Percentiles rank a stretch among this genome's conserved stretches.
These are phyloP conservation scores for Pichia deserticola DNA, from an alignment of 805 yeast genomes.

Conservation along the genomic window DNA sequence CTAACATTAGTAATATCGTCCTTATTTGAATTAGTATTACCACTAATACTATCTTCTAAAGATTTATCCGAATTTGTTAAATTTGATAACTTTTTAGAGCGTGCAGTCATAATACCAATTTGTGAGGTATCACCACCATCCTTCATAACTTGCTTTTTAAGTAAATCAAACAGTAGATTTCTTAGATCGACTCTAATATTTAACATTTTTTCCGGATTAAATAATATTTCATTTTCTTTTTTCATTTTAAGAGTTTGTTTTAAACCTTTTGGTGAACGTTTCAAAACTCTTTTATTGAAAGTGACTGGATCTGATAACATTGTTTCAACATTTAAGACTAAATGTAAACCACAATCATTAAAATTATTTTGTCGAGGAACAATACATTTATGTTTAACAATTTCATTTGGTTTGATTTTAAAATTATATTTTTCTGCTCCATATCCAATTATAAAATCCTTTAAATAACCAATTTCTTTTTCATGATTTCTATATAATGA, in stretches of 20 bases:
- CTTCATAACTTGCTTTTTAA: slow-evolving; percentile 21
- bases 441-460: slow-evolving; percentile 54
- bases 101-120: slow-evolving; percentile 16
- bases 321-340: slow-evolving; percentile 61
- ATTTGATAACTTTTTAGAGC: slow-evolving; percentile 1
- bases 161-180: slow-evolving; percentile 17
- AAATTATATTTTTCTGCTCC: slow-evolving; percentile 57
- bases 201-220: slow-evolving; percentile 21
- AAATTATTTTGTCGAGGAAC: slow-evolving; percentile 84
- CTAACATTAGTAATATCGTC: neutral
- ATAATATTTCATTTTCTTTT: slow-evolving; percentile 14
- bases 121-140: slow-evolving; percentile 19
- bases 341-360: slow-evolving; percentile 93
- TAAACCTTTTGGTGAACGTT: slow-evolving; percentile 3
- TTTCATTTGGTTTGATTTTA: slow-evolving; percentile 37
- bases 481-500: slow-evolving; percentile 60
- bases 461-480: slow-evolving; percentile 45
- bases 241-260: slow-evolving; percentile 8
- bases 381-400: slow-evolving; percentile 28
- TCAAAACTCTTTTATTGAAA: slow-evolving; percentile 29
- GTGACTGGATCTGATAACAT: slow-evolving; percentile 43
- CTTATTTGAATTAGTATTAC: neutral
- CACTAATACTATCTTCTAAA: neutral
- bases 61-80: neutral
- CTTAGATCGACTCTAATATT: slow-evolving; percentile 21